Evolutionary conservation across 352 stramenopile species (phyloP), one percentile per base, ranked within the genome.

Genomic region (Phytophthora uliginosa): DNA sequence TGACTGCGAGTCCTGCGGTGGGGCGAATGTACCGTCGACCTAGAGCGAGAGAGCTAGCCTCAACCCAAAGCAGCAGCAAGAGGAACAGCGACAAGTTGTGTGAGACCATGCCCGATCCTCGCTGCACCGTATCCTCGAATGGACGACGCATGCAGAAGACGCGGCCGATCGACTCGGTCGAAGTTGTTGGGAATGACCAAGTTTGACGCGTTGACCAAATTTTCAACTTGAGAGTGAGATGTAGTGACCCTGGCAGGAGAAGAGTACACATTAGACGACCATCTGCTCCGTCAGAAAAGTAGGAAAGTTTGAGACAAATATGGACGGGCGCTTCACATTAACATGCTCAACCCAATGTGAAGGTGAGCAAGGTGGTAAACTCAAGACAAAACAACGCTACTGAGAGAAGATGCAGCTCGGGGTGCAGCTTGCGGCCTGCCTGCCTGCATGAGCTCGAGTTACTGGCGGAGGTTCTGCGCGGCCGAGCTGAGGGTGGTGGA

Each of bases 21-120:
- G 50, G 28, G 20, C 40, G 71, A 28, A 74, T 60, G 55, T 68
- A 78, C 4, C 59, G 71, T 48, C 66, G 66, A 38, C 66, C 66
- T 31, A 48, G 12, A 57, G 66, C 60, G 13, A 67, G 38, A 40
- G 65, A 62, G 47, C n/a, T 59, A 12, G 50, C 15, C 10, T 36
- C 34, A 4, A 40, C 51, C 59, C 55, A 74, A 12, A 74, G 50
- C 18, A 77, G 47, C 45, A 77, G 38, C 42, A 71, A 45, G 2
- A 64, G 18, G 45, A 74, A 4, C 26, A 67, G 20, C 15, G n/a
- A 54, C 12, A 26, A 58, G 13, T n/a, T 42, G 22, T 57, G n/a
- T 20, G 55, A 71, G 60, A 68, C 36, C 71, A 78, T 78, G 55
- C 42, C 24, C 24, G 56, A 65, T 67, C 48, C 38, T 45, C 15